phyloP scores from a whole-genome alignment of 2,329 filamentous ascomycete genomes.

The Clarireedia paspali region DNA sequence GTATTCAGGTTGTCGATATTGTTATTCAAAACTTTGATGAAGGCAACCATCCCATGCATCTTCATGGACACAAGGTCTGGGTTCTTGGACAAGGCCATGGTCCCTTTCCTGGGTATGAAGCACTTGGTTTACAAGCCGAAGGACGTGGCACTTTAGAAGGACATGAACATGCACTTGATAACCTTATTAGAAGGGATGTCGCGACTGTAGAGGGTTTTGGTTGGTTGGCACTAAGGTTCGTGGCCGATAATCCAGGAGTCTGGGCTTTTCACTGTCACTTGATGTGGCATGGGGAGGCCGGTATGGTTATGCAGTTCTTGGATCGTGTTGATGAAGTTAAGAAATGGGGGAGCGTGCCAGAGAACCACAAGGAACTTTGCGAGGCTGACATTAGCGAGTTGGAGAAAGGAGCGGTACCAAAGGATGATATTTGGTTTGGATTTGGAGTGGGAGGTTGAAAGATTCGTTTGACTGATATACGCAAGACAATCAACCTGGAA shows the following conservation, averaged over 20 bases:
- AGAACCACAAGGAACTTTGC: conserved; percentile 40
- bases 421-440: conserved; percentile 40
- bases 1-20: conserved; percentile 57
- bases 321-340: conserved; percentile 39
- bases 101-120: conserved; percentile 39
- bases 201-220: conserved; percentile 46
- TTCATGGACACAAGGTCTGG: conserved; percentile 74
- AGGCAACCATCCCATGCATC: conserved; percentile 63
- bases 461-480: neutral
- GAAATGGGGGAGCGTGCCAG: conserved; percentile 34
- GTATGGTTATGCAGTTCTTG: conserved; percentile 52
- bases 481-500: too few relatives aligned
- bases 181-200: conserved; percentile 44
- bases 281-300: conserved; percentile 50
- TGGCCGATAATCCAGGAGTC: conserved; percentile 49
- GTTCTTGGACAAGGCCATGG: conserved; percentile 54
- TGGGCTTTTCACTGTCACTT: conserved; percentile 55
- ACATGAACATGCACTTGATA: conserved; percentile 27
- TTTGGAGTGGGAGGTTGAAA: conserved; percentile 18
- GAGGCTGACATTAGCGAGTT: conserved; percentile 34
- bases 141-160: conserved; percentile 29
- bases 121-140: conserved; percentile 32
- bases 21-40: conserved; percentile 70
- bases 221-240: conserved; percentile 46
- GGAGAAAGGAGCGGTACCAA: conserved; percentile 40